Base-by-base conservation (phyloP, 306 rosid species). In the Coriaria nepalensis region DNA sequence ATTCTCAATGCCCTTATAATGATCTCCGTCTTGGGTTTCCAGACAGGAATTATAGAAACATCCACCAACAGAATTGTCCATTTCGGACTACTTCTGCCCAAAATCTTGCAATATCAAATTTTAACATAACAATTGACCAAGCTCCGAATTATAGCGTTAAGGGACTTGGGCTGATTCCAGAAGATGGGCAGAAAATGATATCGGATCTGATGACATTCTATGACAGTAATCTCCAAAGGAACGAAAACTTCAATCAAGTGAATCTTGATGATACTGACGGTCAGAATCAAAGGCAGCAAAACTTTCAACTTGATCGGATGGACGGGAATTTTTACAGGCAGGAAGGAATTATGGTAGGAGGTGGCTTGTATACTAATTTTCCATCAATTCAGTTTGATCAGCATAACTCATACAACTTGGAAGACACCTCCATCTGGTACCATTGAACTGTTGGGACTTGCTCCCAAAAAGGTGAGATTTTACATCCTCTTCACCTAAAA, bases 121-220 rank as follows among this genome's bases (percentile, higher is more conserved):
- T 61, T 47, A 78, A 60, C 35, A 29, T 40, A 13, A 61, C 45
- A 38, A 59, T 53, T 39, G 72, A 32, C 63, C 68, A 14, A 39
- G n/a, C 65, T 13, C 45, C 49, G 42, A 49, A 62, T 13, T 45
- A 42, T 13, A 39, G 47, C 36, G 67, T 52, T 11, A 49, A 72
- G 2, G 69, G 67, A 8, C 62, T 56, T 6, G 72, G 64, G 8
- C 69, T 20, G 29, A 20, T 71, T 49, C 69, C 78, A 0, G 78
- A 75, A 15, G 69, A 75, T 45, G 82, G 69, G 13, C 78, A 67
- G 65, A 71, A 75, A 56, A 64, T 60, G 72, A 75, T 75, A 13
- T 53, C 75, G 0, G 72, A 75, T 4, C 75, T 75, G 29, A 59
- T 75, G 72, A 63, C 72, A 15, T 56, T 57, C 49, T 75, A 75